phyloP scores from a whole-genome alignment of 2,329 filamentous ascomycete species.

The Ophiostoma australiae region DNA sequence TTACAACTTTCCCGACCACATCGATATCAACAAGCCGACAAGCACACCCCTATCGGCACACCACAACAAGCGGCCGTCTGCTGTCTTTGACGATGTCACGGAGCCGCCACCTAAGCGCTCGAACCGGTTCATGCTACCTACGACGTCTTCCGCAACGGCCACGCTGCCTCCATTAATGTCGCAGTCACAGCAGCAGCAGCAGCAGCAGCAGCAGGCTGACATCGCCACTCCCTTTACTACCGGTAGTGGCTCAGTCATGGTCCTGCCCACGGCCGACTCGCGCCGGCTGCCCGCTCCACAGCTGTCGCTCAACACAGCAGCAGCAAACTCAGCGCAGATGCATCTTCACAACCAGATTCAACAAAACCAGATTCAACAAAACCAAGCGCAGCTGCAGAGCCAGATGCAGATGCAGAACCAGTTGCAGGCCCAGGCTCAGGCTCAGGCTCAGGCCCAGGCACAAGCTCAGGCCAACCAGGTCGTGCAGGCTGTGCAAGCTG shows the following conservation, averaged over 20 bases:
- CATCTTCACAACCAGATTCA: not conserved
- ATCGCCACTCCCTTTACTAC: not conserved
- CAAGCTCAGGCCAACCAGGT: not conserved
- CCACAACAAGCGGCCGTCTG: conserved; percentile 45
- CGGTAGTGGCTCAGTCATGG: not conserved
- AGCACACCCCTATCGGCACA: conserved; percentile 29
- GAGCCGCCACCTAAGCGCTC: conserved; percentile 54
- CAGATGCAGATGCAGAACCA: not conserved
- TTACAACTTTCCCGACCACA: conserved; percentile 1
- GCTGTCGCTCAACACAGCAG: conserved; percentile 58
- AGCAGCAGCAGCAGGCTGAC: conserved; percentile 5
- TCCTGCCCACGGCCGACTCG: conserved; percentile 30
- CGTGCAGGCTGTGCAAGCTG: not conserved
- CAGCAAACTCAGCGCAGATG: conserved; percentile 2
- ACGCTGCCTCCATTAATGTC: not conserved
- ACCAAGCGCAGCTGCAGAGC: not conserved
- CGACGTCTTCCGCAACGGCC: not conserved
- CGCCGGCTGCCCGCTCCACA: conserved; percentile 64
- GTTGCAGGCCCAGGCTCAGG: not conserved
- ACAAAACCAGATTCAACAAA: not conserved
- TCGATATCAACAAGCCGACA: conserved; percentile 30
- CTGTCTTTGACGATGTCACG: conserved; percentile 44
- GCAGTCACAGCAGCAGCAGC: not conserved
- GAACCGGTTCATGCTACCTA: conserved; percentile 28
- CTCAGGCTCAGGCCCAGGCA: not conserved